Conservation (phyloP, 2,329 filamentous ascomycete species). For the Cordyceps pruinosa region DNA sequence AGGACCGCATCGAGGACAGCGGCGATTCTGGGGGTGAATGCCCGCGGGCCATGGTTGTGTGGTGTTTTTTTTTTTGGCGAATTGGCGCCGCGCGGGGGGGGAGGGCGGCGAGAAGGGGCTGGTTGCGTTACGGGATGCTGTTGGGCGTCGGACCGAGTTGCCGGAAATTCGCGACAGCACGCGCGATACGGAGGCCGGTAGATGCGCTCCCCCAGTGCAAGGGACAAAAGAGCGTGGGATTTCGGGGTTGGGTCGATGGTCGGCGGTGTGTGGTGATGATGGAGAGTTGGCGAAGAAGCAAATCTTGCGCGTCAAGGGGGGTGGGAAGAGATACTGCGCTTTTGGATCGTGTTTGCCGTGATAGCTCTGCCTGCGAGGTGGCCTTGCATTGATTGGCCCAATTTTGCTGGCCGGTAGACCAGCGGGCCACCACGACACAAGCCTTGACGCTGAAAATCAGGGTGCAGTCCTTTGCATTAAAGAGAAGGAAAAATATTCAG, state of each 20-base stretch:
- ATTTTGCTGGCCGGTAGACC: conserved; percentile 7
- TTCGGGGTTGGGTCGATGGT: not conserved
- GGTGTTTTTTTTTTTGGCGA: conserved; percentile 13
- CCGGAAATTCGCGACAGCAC: not conserved
- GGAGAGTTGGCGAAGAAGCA: not conserved
- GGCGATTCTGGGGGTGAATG: conserved; percentile 39
- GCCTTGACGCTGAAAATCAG: too few relatives aligned
- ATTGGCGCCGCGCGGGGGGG: not conserved
- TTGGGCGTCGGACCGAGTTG: not conserved
- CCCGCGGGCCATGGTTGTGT: conserved; percentile 27
- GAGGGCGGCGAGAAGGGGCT: not conserved
- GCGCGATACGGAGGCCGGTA: conserved; percentile 4
- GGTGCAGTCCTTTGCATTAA: too few relatives aligned
- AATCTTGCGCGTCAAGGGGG: conserved; percentile 3
- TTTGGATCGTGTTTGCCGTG: conserved; percentile 7
- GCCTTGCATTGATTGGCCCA: conserved; percentile 11
- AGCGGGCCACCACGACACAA: not conserved
- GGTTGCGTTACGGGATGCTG: not conserved
- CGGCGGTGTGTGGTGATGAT: not conserved
- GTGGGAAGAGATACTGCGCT: not conserved
- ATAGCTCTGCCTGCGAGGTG: not conserved
- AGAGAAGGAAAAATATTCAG: too few relatives aligned
- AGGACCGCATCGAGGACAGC: conserved; percentile 40
- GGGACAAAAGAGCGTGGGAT: not conserved
- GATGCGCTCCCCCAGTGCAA: conserved; percentile 11